A percentile compares a stretch with the other conserved stretches of the same genome.
These are phyloP conservation scores for Annulohypoxylon bovei DNA, from an alignment of 495 filamentous ascomycete species.

Conservation along the genomic window DNA sequence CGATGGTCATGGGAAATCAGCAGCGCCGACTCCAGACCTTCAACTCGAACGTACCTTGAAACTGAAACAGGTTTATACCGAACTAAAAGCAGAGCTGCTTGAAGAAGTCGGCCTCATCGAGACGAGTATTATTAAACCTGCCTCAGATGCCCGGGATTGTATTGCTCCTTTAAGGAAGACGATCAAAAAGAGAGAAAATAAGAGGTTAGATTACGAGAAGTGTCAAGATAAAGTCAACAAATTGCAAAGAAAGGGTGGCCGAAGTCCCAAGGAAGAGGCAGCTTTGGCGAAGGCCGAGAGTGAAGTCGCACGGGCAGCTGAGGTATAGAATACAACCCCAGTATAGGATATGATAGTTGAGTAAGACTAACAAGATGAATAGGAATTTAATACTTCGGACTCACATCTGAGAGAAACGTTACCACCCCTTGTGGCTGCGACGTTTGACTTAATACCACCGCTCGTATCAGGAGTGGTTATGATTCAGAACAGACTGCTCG, in stretches of 20 bases:
- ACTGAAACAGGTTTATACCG: slow-evolving; percentile 75
- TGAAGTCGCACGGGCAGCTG: slow-evolving; percentile 74
- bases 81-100: slow-evolving; percentile 77
- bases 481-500: slow-evolving; percentile 85
- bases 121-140: slow-evolving; percentile 74
- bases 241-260: slow-evolving; percentile 73
- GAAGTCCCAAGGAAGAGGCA: slow-evolving; percentile 80
- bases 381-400: slow-evolving; percentile 87
- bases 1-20: slow-evolving; percentile 62
- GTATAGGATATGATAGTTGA: neutral
- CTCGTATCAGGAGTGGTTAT: slow-evolving; percentile 78
- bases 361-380: slow-evolving; percentile 20
- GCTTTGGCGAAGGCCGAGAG: slow-evolving; percentile 78
- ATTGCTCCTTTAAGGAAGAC: slow-evolving; percentile 84
- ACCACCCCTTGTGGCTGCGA: slow-evolving; percentile 76
- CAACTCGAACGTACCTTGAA: slow-evolving; percentile 73
- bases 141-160: slow-evolving; percentile 73
- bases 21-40: slow-evolving; percentile 70
- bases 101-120: slow-evolving; percentile 82
- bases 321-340: slow-evolving; percentile 56
- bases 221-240: slow-evolving; percentile 78
- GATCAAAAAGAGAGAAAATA: slow-evolving; percentile 91
- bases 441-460: slow-evolving; percentile 82
- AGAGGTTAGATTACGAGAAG: slow-evolving; percentile 89
- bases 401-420: slow-evolving; percentile 79